Base-by-base conservation (phyloP, 805 yeast species). In the Kuraishia molischiana region DNA sequence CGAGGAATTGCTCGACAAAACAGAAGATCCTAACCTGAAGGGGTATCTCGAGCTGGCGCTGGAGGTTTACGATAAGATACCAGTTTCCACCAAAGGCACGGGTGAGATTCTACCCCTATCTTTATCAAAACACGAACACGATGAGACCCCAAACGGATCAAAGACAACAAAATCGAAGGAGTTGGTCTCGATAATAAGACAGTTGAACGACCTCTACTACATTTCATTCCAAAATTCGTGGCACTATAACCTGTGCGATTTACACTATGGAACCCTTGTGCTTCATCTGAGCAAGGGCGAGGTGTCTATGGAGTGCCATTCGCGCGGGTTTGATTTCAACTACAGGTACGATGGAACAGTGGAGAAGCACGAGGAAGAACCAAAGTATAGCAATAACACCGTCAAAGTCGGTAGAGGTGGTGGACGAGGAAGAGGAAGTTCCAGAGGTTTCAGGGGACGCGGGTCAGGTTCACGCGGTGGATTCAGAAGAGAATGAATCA, bases 241-340 rank as follows among this genome's bases (percentile, higher is more conserved):
- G 94, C 85, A 83, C 54, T 78, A 77, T 54, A 80, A 80, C 48
- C 59, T 83, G 33, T 74, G 86, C 48, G 90, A 82, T 51, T 67
- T 66, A 21, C 55, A 63, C 19, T 59, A 64, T 45, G 86, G 82
- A 5, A 54, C 59, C 36, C 59, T 77, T 38, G 56, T 62, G 35
- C 58, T 74, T 40, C 61, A 60, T 38, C 59, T 64, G 41, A 59
- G 51, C 11, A 60, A 65, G 37, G 76, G 81, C 2, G 55, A 63
- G 36, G 60, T 81, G 38, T 63, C 66, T 31, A 65, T 77, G 53
- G 75, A 74, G 38, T 64, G 76, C 32, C 52, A 54, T 21, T 65
- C 85, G 4, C 63, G 62, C 34, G 92, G 92, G 3, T 79, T 79
- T 50, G 77, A 79, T 47, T 80, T 80, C 53, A 58, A 58, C 6